A percentile compares a stretch with the other conserved stretches of the same genome.
Conservation (phyloP, 2,329 filamentous ascomycete genomes). For the Clarireedia sp. region DNA sequence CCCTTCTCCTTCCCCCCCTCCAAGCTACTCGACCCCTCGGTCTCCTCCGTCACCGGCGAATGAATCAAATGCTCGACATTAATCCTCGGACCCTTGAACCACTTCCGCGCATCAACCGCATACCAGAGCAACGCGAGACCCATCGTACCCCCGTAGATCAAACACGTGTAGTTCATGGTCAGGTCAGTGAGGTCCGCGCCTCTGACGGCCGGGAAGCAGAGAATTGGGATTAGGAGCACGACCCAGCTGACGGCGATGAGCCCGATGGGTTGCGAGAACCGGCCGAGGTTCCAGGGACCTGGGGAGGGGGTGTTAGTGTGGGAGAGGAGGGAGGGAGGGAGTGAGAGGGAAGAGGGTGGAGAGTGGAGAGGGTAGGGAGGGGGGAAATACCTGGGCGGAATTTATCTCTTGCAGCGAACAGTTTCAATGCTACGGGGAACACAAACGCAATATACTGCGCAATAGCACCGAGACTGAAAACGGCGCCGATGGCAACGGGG, state of each 20-base stretch:
- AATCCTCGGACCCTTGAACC: constrained; percentile 65
- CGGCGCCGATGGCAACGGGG: constrained; percentile 52
- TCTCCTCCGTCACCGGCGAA: background rate
- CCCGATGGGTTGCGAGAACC: constrained; percentile 49
- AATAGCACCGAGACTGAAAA: constrained; percentile 64
- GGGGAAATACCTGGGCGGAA: constrained; percentile 48
- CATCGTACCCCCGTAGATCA: constrained; percentile 61
- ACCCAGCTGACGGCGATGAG: constrained; percentile 51
- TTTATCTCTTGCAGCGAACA: constrained; percentile 51
- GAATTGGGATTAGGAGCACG: constrained; percentile 57
- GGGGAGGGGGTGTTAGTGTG: background rate
- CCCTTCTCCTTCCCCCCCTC: background rate
- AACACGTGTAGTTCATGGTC: constrained; percentile 61
- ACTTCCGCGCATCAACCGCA: constrained; percentile 53
- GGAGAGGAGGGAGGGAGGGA: background rate
- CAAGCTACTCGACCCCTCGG: background rate
- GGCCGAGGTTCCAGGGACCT: constrained; percentile 58
- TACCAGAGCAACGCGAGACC: constrained; percentile 52
- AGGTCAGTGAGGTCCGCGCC: constrained; percentile 43
- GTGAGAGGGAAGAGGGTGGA: background rate
- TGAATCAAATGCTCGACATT: constrained; percentile 42
- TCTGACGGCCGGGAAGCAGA: constrained; percentile 54
- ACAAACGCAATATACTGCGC: constrained; percentile 57
- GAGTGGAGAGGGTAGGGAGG: too few relatives aligned
- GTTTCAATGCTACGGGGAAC: constrained; percentile 49